These are phyloP conservation scores for Baeospora myosura DNA, from an alignment of 1,284 basidiomycete species.

Conservation along the genomic window DNA sequence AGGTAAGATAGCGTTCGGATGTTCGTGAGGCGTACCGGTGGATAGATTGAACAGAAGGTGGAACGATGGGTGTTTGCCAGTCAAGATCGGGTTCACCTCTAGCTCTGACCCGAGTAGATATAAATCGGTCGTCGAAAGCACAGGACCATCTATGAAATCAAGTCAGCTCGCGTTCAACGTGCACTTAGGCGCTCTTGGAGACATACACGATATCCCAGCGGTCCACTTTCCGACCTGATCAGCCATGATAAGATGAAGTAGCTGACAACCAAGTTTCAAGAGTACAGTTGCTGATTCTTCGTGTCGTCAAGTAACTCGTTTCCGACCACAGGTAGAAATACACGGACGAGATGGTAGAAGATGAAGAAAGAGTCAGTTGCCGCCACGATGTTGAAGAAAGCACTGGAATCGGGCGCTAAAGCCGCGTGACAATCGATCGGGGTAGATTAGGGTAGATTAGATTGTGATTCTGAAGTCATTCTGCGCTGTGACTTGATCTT, in stretches of 20 bases:
- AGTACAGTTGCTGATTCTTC: too few species aligned
- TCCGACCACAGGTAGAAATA: too few species aligned
- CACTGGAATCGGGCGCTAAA: too few species aligned
- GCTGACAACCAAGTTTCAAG: too few species aligned
- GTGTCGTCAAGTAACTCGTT: too few species aligned
- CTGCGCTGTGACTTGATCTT: too few species aligned
- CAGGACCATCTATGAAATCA: conserved; percentile 73
- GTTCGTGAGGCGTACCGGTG: conserved; percentile 40
- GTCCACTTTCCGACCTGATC: conserved; percentile 17
- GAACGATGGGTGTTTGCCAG: conserved; percentile 39
- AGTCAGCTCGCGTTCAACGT: not conserved
- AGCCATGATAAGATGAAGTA: conserved; percentile 3
- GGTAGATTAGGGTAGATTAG: too few species aligned
- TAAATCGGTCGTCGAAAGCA: conserved; percentile 66
- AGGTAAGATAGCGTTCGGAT: not conserved
- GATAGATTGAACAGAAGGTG: conserved; percentile 67
- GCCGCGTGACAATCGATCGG: too few species aligned
- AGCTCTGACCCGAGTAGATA: conserved; percentile 64
- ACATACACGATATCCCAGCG: conserved; percentile 16
- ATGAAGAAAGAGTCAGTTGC: too few species aligned
- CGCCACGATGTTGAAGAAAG: too few species aligned
- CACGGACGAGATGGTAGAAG: too few species aligned
- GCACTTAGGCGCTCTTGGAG: not conserved
- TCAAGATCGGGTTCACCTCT: conserved; percentile 65
- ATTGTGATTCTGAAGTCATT: too few species aligned